Evolutionary conservation across 306 rosid genomes (phyloP).

Genomic region (Cicer arietinum): DNA sequence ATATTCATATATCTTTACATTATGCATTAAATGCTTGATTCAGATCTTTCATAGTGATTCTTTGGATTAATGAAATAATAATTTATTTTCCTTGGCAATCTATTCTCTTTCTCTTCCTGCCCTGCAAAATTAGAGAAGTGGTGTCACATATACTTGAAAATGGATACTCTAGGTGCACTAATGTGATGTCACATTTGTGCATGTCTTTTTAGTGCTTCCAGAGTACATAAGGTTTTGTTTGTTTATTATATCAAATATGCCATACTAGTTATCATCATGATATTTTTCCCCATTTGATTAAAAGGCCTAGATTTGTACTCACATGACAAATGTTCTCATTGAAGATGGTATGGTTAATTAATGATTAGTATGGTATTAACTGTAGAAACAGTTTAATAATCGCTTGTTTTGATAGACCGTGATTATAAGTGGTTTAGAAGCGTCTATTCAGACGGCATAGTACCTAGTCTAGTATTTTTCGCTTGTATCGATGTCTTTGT

Average conservation of each 20-base stretch:
- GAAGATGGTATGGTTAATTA: neutral
- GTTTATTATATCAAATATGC: neutral
- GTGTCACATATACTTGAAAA: neutral
- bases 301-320: slow-evolving; percentile 16
- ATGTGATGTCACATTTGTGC: slow-evolving; percentile 2
- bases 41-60: slow-evolving; percentile 53
- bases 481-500: slow-evolving; percentile 16
- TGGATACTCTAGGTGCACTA: neutral
- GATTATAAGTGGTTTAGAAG: slow-evolving; percentile 12
- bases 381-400: neutral
- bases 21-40: slow-evolving; percentile 49
- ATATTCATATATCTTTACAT: slow-evolving; percentile 41
- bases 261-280: slow-evolving; percentile 11
- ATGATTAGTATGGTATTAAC: neutral
- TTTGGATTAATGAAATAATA: slow-evolving; percentile 59
- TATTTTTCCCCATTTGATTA: neutral
- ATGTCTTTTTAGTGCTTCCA: neutral
- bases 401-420: neutral
- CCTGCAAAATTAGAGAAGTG: neutral
- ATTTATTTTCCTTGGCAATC: slow-evolving; percentile 29
- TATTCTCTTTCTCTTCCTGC: slow-evolving; percentile 31
- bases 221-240: neutral
- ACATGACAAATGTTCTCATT: neutral
- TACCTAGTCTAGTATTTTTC: neutral
- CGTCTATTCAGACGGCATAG: neutral